Evolutionary conservation across 805 yeast genomes (phyloP).

Genomic region (Ogataea siamensis): DNA sequence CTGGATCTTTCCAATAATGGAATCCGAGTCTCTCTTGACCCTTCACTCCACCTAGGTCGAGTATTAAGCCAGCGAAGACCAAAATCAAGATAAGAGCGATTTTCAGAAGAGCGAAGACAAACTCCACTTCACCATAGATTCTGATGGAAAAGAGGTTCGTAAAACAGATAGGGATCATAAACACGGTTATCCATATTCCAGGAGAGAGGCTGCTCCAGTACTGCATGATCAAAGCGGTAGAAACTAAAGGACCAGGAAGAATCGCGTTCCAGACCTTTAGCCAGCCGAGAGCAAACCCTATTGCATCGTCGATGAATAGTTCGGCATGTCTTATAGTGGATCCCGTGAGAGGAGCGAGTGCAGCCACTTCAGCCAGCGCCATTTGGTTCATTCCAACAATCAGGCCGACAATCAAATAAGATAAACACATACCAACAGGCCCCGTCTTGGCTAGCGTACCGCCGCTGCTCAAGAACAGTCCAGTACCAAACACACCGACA

Average conservation of each 20-base stretch:
- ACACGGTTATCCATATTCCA: constrained; percentile 57
- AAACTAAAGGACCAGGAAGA: constrained; percentile 56
- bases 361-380: constrained; percentile 55
- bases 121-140: constrained; percentile 49
- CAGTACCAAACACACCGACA: constrained; percentile 75
- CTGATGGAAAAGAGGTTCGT: constrained; percentile 50
- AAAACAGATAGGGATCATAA: constrained; percentile 41
- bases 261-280: constrained; percentile 42
- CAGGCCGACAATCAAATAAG: constrained; percentile 55
- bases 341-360: constrained; percentile 55
- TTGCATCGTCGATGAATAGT: constrained; percentile 40
- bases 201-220: constrained; percentile 56
- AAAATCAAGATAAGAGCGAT: constrained; percentile 59
- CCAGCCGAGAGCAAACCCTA: constrained; percentile 56
- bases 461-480: constrained; percentile 50
- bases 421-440: constrained; percentile 46
- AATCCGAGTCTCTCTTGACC: constrained; percentile 39
- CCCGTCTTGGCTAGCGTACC: constrained; percentile 35
- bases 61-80: constrained; percentile 49
- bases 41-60: constrained; percentile 64
- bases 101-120: constrained; percentile 61
- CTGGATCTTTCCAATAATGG: constrained; percentile 34
- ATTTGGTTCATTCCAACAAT: constrained; percentile 58
- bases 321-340: constrained; percentile 42
- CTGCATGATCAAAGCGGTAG: constrained; percentile 53